These are phyloP conservation scores for Pseudocercospora eumusae DNA, from an alignment of 2,329 filamentous ascomycete species.

Conservation along the genomic window DNA sequence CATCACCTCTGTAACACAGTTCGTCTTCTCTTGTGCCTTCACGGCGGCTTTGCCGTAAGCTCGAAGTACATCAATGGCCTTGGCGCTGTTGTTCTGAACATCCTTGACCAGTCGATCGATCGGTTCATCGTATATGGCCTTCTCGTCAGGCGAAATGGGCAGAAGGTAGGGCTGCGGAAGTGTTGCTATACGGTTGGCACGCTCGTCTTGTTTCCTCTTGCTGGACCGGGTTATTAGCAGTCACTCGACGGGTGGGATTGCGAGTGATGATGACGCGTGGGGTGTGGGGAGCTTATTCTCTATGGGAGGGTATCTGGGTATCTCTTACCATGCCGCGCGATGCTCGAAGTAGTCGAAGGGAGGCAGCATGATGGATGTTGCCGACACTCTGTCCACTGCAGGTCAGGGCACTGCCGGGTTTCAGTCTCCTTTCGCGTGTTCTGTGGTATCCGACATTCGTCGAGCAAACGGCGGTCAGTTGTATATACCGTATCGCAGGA, in stretches of 20 bases:
- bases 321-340: conserved; percentile 66
- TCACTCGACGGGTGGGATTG: background rate
- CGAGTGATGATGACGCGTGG: conserved; percentile 13
- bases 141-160: conserved; percentile 65
- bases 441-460: background rate
- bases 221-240: conserved; percentile 48
- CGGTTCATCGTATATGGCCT: conserved; percentile 67
- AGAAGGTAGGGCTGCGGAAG: conserved; percentile 67
- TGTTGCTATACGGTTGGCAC: conserved; percentile 66
- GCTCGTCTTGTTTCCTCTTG: conserved; percentile 76
- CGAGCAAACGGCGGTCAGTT: conserved; percentile 1
- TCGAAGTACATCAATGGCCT: conserved; percentile 72
- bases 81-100: conserved; percentile 68
- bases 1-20: conserved; percentile 86
- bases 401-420: background rate
- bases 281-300: conserved; percentile 17
- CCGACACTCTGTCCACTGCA: conserved; percentile 12
- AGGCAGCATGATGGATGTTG: conserved; percentile 38
- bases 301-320: conserved; percentile 13
- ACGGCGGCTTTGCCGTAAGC: conserved; percentile 86
- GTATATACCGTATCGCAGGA: conserved; percentile 7
- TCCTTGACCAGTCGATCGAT: conserved; percentile 77
- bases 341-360: conserved; percentile 70
- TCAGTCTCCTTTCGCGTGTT: background rate
- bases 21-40: conserved; percentile 81